These are phyloP conservation scores for Geranomyces michiganensis DNA, from an alignment of 192 early-diverging fungal species.

Conservation along the genomic window DNA sequence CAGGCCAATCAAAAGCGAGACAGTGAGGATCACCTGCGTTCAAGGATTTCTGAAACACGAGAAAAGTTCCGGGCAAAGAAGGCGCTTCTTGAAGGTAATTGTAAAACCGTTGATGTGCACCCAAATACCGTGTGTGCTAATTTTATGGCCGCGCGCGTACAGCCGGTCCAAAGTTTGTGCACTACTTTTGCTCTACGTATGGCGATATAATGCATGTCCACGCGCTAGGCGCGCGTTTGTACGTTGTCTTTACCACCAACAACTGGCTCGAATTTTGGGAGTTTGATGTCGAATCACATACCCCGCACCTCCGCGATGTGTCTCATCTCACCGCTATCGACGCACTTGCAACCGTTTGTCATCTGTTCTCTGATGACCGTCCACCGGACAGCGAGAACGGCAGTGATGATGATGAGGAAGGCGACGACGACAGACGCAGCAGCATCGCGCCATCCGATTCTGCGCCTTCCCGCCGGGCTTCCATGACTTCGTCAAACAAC, in stretches of 20 bases:
- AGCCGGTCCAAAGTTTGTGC: conserved; percentile 34
- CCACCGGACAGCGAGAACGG: background rate
- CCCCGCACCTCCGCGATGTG: conserved; percentile 18
- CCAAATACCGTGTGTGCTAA: too few relatives aligned
- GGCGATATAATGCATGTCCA: conserved; percentile 30
- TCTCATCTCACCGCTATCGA: conserved; percentile 3
- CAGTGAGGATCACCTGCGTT: conserved; percentile 20
- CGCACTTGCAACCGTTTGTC: conserved; percentile 19
- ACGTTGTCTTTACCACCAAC: conserved; percentile 20
- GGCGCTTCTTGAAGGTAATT: conserved; percentile 23
- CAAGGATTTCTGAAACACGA: conserved; percentile 11
- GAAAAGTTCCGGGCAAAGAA: conserved; percentile 25
- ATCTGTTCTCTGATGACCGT: conserved; percentile 13
- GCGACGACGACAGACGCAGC: background rate
- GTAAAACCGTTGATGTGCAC: background rate
- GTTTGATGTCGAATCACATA: background rate
- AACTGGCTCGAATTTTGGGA: conserved; percentile 36
- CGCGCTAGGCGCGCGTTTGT: conserved; percentile 8
- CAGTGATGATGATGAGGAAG: background rate
- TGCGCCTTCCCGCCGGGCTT: conserved; percentile 6
- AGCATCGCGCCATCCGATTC: background rate
- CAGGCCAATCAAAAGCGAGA: conserved; percentile 34
- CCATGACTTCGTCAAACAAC: background rate
- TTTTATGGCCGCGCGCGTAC: too few relatives aligned
- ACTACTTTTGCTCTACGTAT: conserved; percentile 27